A percentile compares a stretch with the other conserved stretches of the same genome.
Conservation (phyloP, 202 grass and related monocot genomes). For the Schoenoplectus tabernaemontani region DNA sequence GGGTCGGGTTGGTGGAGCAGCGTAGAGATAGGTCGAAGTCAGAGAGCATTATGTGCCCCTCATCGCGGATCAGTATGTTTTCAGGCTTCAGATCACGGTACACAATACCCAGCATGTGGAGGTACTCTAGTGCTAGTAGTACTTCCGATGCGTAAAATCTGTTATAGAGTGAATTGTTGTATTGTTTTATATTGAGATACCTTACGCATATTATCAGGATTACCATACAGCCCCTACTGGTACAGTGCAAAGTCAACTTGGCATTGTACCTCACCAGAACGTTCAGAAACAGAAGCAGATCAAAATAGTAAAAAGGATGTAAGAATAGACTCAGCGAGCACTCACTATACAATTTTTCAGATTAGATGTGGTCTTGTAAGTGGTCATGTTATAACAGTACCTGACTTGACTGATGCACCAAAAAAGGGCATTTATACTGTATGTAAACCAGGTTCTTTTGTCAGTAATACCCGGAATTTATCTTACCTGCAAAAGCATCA, state of each 20-base stretch:
- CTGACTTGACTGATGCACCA: neutral
- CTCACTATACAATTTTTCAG: neutral
- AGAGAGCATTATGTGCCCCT: constrained; percentile 73
- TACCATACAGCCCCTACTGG: neutral
- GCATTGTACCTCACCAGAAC: neutral
- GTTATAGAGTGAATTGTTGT: neutral
- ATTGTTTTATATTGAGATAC: neutral
- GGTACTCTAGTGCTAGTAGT: constrained; percentile 63
- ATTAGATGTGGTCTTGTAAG: neutral
- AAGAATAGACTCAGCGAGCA: neutral
- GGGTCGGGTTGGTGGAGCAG: constrained; percentile 56
- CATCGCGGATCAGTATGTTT: constrained; percentile 63
- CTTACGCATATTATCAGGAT: neutral
- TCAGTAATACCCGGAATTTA: neutral
- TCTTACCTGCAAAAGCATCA: neutral
- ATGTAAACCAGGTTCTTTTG: neutral
- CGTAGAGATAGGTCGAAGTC: constrained; percentile 67
- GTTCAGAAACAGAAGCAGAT: neutral
- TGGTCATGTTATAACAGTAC: neutral
- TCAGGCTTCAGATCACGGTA: constrained; percentile 76
- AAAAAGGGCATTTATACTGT: neutral
- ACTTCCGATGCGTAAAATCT: constrained; percentile 70
- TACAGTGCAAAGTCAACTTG: neutral
- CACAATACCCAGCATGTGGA: constrained; percentile 72
- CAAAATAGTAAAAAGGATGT: neutral